Conservation (phyloP, 805 yeast genomes). For the Saturnispora dispora region DNA sequence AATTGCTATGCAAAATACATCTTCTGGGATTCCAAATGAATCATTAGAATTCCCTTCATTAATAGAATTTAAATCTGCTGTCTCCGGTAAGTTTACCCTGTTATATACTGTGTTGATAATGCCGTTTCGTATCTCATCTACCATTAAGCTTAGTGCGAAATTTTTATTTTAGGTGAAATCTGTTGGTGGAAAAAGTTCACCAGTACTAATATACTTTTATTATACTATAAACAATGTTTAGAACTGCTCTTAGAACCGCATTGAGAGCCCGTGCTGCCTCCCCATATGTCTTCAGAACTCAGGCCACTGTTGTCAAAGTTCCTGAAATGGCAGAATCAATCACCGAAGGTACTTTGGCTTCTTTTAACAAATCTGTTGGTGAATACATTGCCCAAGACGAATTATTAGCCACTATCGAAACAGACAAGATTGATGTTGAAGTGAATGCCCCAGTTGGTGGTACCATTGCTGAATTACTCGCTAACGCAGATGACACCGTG, state of each 20-base stretch:
- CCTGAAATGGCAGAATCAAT: conserved; percentile 99
- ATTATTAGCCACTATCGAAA: conserved; percentile 91
- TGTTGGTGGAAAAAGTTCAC: not conserved
- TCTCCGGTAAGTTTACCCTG: not conserved
- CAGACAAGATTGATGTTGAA: conserved; percentile 96
- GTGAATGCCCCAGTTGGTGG: conserved; percentile 93
- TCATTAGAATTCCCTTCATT: not conserved
- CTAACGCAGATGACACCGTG: conserved; percentile 82
- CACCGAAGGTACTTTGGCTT: conserved; percentile 86
- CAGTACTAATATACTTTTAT: not conserved
- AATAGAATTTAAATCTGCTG: not conserved
- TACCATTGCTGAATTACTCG: conserved; percentile 76
- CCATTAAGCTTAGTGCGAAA: not conserved
- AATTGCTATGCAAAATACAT: not conserved
- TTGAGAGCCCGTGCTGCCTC: conserved; percentile 5
- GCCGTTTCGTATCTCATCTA: not conserved
- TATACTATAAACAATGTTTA: conserved; percentile 8
- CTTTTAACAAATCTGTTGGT: conserved; percentile 66
- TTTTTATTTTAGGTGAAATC: not conserved
- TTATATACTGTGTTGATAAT: not conserved
- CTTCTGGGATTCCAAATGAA: not conserved
- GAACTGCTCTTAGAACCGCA: conserved; percentile 9
- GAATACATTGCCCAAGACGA: conserved; percentile 83
- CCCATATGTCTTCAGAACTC: conserved; percentile 20
- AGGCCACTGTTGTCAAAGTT: conserved; percentile 59